phyloP scores from a whole-genome alignment of 495 filamentous ascomycete species.

The Neurospora intermedia region DNA sequence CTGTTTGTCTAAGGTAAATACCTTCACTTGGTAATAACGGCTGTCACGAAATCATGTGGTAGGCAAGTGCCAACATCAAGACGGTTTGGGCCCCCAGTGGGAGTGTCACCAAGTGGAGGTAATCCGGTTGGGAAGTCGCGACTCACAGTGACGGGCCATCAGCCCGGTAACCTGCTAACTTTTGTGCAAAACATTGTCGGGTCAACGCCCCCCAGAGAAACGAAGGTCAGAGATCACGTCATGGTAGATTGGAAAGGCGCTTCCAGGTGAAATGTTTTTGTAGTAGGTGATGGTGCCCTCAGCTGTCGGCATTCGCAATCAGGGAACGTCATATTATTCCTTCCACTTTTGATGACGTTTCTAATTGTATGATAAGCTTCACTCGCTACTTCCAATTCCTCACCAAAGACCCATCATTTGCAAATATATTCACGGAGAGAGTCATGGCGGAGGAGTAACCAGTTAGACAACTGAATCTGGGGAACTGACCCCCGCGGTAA shows the following conservation, averaged over 20 bases:
- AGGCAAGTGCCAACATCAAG: background rate
- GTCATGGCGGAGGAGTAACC: background rate
- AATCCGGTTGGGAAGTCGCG: background rate
- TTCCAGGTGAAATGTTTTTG: background rate
- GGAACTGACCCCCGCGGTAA: background rate
- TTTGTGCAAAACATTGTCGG: background rate
- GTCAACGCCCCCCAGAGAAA: background rate
- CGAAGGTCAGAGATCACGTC: background rate
- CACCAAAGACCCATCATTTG: background rate
- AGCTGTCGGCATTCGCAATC: background rate
- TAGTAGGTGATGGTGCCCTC: too few relatives aligned
- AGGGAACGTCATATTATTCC: background rate
- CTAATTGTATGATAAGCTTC: background rate
- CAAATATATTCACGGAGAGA: background rate
- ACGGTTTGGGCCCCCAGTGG: background rate
- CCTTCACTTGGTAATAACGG: background rate
- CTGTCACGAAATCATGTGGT: background rate
- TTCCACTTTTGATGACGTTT: background rate
- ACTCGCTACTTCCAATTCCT: background rate
- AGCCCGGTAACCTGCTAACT: too few relatives aligned
- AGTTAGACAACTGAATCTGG: background rate
- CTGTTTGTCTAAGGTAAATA: background rate
- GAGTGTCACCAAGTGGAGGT: background rate
- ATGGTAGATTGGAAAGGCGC: background rate
- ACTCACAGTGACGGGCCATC: background rate